Evolutionary conservation across 768 basidiomycete species (phyloP).

Genomic region (Lactifluus volemus): DNA sequence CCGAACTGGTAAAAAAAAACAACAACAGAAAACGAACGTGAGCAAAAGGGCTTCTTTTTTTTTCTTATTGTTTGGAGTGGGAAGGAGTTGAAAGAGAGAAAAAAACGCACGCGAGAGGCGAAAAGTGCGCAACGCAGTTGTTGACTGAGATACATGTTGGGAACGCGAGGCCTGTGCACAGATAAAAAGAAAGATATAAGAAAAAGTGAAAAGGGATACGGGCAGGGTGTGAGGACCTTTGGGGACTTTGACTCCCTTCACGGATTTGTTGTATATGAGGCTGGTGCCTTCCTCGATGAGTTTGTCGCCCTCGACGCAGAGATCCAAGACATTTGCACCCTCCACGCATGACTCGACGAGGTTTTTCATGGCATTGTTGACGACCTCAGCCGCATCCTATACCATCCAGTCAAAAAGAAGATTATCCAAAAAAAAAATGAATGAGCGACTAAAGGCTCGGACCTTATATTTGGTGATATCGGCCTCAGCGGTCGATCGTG

Average conservation of each 20-base stretch:
- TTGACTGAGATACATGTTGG: slow-evolving; percentile 92
- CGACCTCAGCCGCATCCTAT: slow-evolving; percentile 87
- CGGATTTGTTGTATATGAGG: slow-evolving; percentile 81
- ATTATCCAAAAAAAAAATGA: neutral
- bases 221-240: slow-evolving; percentile 52
- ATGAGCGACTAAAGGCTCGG: slow-evolving; percentile 8
- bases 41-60: too few species aligned
- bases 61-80: too few species aligned
- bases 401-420: neutral
- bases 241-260: slow-evolving; percentile 79
- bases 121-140: slow-evolving; percentile 93
- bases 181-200: neutral
- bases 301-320: slow-evolving; percentile 90
- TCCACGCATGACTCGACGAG: slow-evolving; percentile 68
- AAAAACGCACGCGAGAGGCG: slow-evolving; percentile 78
- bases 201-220: neutral
- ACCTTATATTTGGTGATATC: slow-evolving; percentile 90
- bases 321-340: slow-evolving; percentile 82
- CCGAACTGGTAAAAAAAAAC: slow-evolving; percentile 42
- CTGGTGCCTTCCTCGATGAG: slow-evolving; percentile 81
- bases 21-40: too few species aligned
- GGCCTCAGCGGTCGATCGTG: slow-evolving; percentile 49
- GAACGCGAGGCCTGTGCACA: slow-evolving; percentile 71
- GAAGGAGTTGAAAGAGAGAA: too few species aligned
- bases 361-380: slow-evolving; percentile 76